Evolutionary conservation across 1,284 basidiomycete genomes (phyloP).

Genomic region (Leccinum angustisporum): DNA sequence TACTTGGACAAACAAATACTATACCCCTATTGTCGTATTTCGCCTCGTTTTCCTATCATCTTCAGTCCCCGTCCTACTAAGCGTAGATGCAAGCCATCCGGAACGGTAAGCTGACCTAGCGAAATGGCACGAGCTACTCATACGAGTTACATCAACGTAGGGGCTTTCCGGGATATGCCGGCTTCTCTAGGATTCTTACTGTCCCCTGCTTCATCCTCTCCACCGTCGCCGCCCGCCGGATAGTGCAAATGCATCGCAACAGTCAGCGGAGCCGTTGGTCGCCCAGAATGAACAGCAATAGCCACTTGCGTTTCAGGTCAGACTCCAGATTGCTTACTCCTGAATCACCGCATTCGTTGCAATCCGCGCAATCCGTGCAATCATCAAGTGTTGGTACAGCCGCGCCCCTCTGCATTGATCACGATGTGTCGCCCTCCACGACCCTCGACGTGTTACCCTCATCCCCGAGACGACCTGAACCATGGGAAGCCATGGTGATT

Average conservation of each 20-base stretch:
- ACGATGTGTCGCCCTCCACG: background rate
- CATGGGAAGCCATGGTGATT: conserved; percentile 6
- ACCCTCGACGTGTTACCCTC: background rate
- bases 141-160: conserved; percentile 32
- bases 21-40: conserved; percentile 43
- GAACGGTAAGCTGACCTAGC: conserved; percentile 44
- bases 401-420: background rate
- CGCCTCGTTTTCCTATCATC: conserved; percentile 46
- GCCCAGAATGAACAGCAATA: background rate
- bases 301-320: background rate
- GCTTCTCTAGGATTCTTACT: conserved; percentile 49
- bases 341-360: background rate
- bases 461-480: background rate
- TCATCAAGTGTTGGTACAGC: background rate
- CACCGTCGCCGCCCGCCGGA: conserved; percentile 40
- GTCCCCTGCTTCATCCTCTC: conserved; percentile 54
- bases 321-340: background rate
- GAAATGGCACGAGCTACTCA: background rate
- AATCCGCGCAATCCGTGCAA: background rate
- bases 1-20: conserved; percentile 44
- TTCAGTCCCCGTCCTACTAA: conserved; percentile 45
- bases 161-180: conserved; percentile 49
- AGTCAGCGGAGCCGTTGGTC: conserved; percentile 4
- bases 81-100: conserved; percentile 48
- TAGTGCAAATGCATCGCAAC: conserved; percentile 33